Base-by-base conservation (phyloP, 2,329 filamentous ascomycete genomes). In the Dactylellina haptotyla region DNA sequence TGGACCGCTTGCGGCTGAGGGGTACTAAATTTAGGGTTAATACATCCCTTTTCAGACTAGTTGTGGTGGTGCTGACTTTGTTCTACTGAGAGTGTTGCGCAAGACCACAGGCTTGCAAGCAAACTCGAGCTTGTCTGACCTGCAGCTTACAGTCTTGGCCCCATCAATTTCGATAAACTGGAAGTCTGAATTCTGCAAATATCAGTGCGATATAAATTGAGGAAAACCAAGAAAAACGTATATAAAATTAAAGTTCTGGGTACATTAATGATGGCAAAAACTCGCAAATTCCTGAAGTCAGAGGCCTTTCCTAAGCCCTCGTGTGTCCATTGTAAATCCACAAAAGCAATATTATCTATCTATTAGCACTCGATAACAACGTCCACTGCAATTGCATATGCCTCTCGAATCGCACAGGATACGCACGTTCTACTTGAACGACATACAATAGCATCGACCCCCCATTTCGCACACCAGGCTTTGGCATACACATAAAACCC, bases 331-430 rank as follows among this genome's bases (percentile, higher is more conserved):
- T 41, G 50, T 25, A 25, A 23, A 32, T 8, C 50, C 18, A 14
- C n/a, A 6, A 23, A 30, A 8, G 18, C 10, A 51, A 56, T n/a
- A 41, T 41, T 9, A n/a, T 56, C 1, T 9, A 41, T 8, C 32
- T 18, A 9, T 30, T 20, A 43, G 2, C 37, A 37, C 20, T 71
- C 58, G 30, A 67, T 32, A n/a, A 78, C 73, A 43, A 64, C 67
- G 12, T 72, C 86, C 83, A 91, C 88, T 1, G 87, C 88, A 67
- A 92, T 79, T 2, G 88, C 90, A 3, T 87, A 87, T 0, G 90
- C 90, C 82, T 94, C 90, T 16, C 91, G 85, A 45, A 94, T 86
- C 41, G 89, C 89, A 80, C 91, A 94, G 2, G 86, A 86, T 34
- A 93, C 80, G 78, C 91, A 94, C 0, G 89, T 90, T 73, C 89